phyloP scores from a whole-genome alignment of 2,329 filamentous ascomycete genomes.

The Didymella arachidicola region DNA sequence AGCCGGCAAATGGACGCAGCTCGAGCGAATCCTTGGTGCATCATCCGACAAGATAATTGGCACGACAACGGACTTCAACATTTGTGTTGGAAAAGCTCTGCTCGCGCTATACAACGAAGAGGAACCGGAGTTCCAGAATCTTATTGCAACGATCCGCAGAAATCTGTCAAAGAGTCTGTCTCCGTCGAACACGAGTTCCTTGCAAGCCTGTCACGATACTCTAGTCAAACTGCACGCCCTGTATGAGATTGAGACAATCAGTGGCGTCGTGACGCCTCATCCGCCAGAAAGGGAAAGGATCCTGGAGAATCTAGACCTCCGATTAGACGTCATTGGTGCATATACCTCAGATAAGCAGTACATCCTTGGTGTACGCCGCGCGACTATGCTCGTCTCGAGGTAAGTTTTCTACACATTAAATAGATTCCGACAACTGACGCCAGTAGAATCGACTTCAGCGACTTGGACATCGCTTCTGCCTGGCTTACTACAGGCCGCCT shows the following conservation, averaged over 20 bases:
- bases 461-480: slow-evolving; percentile 78
- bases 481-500: slow-evolving; percentile 88
- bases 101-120: slow-evolving; percentile 65
- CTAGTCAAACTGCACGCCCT: slow-evolving; percentile 87
- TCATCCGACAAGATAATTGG: slow-evolving; percentile 52
- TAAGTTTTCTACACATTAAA: slow-evolving; percentile 51
- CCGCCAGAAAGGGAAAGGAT: slow-evolving; percentile 44
- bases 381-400: slow-evolving; percentile 82
- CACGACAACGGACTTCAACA: slow-evolving; percentile 74
- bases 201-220: slow-evolving; percentile 84
- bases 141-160: slow-evolving; percentile 71
- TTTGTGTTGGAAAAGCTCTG: slow-evolving; percentile 75
- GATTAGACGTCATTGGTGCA: slow-evolving; percentile 88
- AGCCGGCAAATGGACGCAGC: slow-evolving; percentile 78
- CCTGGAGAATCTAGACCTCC: slow-evolving; percentile 69
- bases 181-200: slow-evolving; percentile 76
- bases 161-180: slow-evolving; percentile 78
- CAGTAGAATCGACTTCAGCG: slow-evolving; percentile 64
- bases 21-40: slow-evolving; percentile 67
- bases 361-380: slow-evolving; percentile 82
- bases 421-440: slow-evolving; percentile 20
- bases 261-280: slow-evolving; percentile 52
- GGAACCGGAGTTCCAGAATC: slow-evolving; percentile 60
- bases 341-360: slow-evolving; percentile 95
- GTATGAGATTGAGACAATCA: slow-evolving; percentile 83